Base-by-base conservation (phyloP, 768 basidiomycete genomes). In the Hericium erinaceus region DNA sequence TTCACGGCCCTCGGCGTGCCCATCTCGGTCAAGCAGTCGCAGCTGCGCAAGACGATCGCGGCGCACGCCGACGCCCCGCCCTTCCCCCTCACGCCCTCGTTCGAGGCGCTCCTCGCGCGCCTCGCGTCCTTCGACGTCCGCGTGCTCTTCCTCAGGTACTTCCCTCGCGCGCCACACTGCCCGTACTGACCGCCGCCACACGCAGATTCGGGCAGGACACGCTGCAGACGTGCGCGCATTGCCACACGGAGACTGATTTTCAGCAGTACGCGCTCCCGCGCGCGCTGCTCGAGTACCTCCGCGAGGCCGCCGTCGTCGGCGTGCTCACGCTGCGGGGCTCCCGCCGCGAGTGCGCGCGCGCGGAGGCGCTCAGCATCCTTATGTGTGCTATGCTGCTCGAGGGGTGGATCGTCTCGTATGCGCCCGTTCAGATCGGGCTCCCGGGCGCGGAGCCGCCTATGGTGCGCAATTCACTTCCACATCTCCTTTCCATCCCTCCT, bases 41-140 rank as follows among this genome's bases (percentile, higher is more conserved):
- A 4, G 12, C 54, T 63, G 46, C 62, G 39, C 56, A 40, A 61
- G 10, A 50, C 51, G 15, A 48, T 60, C 13, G n/a, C 53, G 3
- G 20, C 2, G 18, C 48, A 41, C 24, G 16, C 6, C 44, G 8
- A 22, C 16, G 54, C n/a, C 44, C 22, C 37, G 24, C 39, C 28
- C 12, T 53, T 61, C 44, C 39, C 44, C 44, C 11, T 46, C n/a
- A 46, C 60, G 12, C 60, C 62, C 18, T 44, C 48, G 0, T 41
- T 63, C 39, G 62, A 63, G 12, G 49, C 33, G 12, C 58, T 63
- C n/a, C 51, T 63, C 2, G 39, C 62, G 6, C 60, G 60, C 15
- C 54, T 63, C 10, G 60, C 62, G 38, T 63, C 62, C 28, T 52
- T 48, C 20, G 62, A 63, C 15, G 52, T 52, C 4, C 62, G 62